These are phyloP conservation scores for Tremella mesenterica DNA, from an alignment of 768 basidiomycete species.

Conservation along the genomic window DNA sequence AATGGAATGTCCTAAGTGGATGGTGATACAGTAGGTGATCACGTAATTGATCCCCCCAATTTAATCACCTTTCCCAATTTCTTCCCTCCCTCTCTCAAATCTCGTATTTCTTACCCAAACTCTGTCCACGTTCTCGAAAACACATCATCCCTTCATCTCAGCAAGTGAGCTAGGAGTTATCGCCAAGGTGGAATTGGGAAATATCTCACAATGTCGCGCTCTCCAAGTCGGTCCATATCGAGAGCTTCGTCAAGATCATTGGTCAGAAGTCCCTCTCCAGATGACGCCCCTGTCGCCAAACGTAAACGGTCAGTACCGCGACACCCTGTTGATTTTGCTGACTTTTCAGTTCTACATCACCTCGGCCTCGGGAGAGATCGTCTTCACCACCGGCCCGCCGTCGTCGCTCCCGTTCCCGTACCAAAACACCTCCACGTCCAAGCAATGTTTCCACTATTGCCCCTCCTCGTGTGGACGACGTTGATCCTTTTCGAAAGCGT, in stretches of 20 bases:
- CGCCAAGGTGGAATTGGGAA: background rate
- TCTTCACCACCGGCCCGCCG: slow-evolving; percentile 42
- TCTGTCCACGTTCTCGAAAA: background rate
- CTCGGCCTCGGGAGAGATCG: slow-evolving; percentile 36
- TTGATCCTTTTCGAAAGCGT: slow-evolving; percentile 64
- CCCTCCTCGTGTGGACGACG: slow-evolving; percentile 53
- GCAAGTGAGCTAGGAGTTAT: background rate
- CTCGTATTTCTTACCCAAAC: too few species aligned
- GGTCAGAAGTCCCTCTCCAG: slow-evolving; percentile 8
- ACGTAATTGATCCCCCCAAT: too few species aligned
- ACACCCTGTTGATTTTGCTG: background rate
- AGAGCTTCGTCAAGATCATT: slow-evolving; percentile 6
- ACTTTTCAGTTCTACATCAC: slow-evolving; percentile 35
- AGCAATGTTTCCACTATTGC: slow-evolving; percentile 12
- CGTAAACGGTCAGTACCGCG: slow-evolving; percentile 16
- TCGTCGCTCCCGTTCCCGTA: slow-evolving; percentile 39
- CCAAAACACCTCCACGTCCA: slow-evolving; percentile 3
- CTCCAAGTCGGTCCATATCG: background rate
- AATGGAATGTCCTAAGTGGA: too few species aligned
- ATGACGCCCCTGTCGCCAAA: slow-evolving; percentile 21
- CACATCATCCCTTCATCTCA: background rate
- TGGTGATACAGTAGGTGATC: too few species aligned
- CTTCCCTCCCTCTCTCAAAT: too few species aligned
- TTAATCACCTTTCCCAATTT: too few species aligned
- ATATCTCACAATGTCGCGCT: background rate